phyloP scores from a whole-genome alignment of 805 yeast species.

The Nakazawaea siamensis region DNA sequence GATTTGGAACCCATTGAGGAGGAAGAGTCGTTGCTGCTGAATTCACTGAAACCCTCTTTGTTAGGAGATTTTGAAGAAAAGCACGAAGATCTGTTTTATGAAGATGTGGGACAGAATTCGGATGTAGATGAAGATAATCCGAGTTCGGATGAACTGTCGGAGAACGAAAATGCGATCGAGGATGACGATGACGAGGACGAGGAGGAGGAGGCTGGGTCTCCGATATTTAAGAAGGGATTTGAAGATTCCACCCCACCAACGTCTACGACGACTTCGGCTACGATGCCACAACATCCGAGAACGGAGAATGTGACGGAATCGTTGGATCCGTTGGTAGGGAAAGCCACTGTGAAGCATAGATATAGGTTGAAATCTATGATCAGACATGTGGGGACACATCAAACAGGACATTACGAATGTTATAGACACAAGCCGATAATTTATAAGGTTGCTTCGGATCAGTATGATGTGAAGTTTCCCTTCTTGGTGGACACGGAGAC shows the following conservation, averaged over 20 bases:
- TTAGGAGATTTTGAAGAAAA: slow-evolving; percentile 16
- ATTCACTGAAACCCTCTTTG: slow-evolving; percentile 4
- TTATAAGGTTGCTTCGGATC: slow-evolving; percentile 33
- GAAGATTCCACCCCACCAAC: slow-evolving; percentile 7
- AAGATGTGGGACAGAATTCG: slow-evolving; percentile 15
- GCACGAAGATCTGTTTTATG: slow-evolving; percentile 15
- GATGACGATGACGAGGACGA: slow-evolving; percentile 12
- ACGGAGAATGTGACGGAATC: not conserved
- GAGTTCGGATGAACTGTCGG: slow-evolving; percentile 12
- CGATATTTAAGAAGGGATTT: slow-evolving; percentile 1
- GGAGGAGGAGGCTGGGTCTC: slow-evolving; percentile 8
- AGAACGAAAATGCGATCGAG: slow-evolving; percentile 13
- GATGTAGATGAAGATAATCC: slow-evolving; percentile 15
- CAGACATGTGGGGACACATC: slow-evolving; percentile 83
- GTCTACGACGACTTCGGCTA: not conserved
- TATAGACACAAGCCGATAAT: slow-evolving; percentile 67
- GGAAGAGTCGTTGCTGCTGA: too few species aligned
- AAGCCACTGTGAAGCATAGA: slow-evolving; percentile 15
- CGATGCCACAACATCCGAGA: not conserved
- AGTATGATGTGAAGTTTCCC: slow-evolving; percentile 7
- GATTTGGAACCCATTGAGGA: slow-evolving; percentile 15
- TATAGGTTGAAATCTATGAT: slow-evolving; percentile 67
- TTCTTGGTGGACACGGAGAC: slow-evolving; percentile 2
- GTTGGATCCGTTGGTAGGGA: not conserved
- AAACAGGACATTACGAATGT: slow-evolving; percentile 87